These are phyloP conservation scores for Xerocomellus intermedius DNA, from an alignment of 768 basidiomycete genomes.

Conservation along the genomic window DNA sequence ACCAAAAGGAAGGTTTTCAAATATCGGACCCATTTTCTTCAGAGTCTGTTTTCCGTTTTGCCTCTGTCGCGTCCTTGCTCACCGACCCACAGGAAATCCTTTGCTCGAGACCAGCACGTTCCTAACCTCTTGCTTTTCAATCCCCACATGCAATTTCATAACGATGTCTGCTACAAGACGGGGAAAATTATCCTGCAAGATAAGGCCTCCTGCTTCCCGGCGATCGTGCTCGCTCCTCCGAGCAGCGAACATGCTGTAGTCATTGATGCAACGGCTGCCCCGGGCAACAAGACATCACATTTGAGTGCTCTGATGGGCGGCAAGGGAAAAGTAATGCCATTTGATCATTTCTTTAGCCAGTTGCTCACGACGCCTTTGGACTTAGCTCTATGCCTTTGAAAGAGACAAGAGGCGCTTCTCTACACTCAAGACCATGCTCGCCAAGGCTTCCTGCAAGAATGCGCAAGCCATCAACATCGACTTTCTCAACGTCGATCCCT, in stretches of 20 bases:
- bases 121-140: slow-evolving; percentile 78
- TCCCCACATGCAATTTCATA: slow-evolving; percentile 62
- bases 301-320: slow-evolving; percentile 84
- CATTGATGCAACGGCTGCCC: slow-evolving; percentile 94
- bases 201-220: slow-evolving; percentile 97
- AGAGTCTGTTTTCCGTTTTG: slow-evolving; percentile 35
- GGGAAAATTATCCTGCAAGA: slow-evolving; percentile 94
- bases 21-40: slow-evolving; percentile 52
- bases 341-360: neutral
- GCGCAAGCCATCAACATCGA: slow-evolving; percentile 73
- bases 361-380: neutral
- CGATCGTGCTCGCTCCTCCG: slow-evolving; percentile 79
- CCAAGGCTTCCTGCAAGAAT: slow-evolving; percentile 82
- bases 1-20: slow-evolving; percentile 55
- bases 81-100: slow-evolving; percentile 48
- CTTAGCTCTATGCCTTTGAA: slow-evolving; percentile 85
- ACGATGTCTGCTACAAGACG: slow-evolving; percentile 65
- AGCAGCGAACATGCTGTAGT: slow-evolving; percentile 50
- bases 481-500: slow-evolving; percentile 78
- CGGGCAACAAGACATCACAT: slow-evolving; percentile 97
- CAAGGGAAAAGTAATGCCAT: slow-evolving; percentile 62
- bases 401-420: slow-evolving; percentile 76
- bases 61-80: neutral
- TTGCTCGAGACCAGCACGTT: slow-evolving; percentile 76
- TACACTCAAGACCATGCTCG: slow-evolving; percentile 82